Base-by-base conservation (phyloP, 495 filamentous ascomycete species). In the Copromyces sp. region DNA sequence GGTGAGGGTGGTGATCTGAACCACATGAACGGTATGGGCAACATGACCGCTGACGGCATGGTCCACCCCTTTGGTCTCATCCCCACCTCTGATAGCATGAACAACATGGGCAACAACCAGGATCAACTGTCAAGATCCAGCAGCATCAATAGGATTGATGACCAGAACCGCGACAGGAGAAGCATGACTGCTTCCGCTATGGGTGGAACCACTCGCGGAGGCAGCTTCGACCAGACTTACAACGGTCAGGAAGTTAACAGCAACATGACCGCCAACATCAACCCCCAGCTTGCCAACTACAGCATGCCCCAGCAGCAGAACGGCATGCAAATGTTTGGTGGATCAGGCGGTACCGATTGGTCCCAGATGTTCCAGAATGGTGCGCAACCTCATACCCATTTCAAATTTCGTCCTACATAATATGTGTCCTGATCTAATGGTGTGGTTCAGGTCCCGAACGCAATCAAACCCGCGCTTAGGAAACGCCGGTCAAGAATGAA, bases 331-430 rank as follows among this genome's bases (percentile, higher is more conserved):
- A 83, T 86, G 81, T 84, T 84, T 81, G 82, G 77, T 77, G 83
- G 80, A 79, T 81, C 82, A 47, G 80, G 80, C 77, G 77, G 81
- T 80, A 79, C 77, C 73, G 90, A 92, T 81, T 93, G 90, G 90
- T 84, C 90, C 74, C 85, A 89, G 77, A 89, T 92, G 86, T 92
- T 91, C 85, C 90, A 91, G 84, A 82, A 89, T 82, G 88, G 86
- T 83, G 83, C 86, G 76, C 86, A 89, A 74, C 83, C 89, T 80
- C 24, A 61, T 32, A 61, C 29, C 53, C 47, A 59, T 59, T 32
- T 59, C 47, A 59, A 59, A 59, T 59, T 29, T 59, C 53, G 12
- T 82, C 85, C 78, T 89, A 87, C 81, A 86, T 88, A 81, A 85
- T 29, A 83, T 84, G 79, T 83, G 74, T 88, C 87, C 80, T 87